Percentiles rank a stretch among this genome's conserved stretches.
Evolutionary conservation across 169 alveolate genomes (phyloP).

Genomic region (Eimeria necatrix): DNA sequence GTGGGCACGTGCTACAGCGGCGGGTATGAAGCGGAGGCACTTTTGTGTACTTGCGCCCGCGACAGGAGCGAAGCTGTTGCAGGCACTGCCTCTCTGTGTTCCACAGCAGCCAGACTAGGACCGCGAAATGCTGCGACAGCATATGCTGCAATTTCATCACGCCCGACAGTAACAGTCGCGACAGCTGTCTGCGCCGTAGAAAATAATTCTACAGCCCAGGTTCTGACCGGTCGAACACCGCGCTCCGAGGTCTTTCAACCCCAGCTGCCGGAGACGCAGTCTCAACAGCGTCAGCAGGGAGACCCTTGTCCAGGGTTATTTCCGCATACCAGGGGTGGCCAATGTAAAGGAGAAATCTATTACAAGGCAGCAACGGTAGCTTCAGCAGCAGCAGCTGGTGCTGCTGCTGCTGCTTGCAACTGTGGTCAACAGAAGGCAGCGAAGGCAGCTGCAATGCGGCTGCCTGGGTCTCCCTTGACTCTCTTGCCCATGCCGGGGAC

Average conservation of each 20-base stretch:
- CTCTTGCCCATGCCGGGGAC: background rate
- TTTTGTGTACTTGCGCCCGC: slow-evolving; percentile 39
- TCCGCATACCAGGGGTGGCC: slow-evolving; percentile 16
- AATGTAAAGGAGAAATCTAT: background rate
- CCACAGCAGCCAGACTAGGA: background rate
- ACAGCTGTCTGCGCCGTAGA: background rate
- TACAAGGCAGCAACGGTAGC: background rate
- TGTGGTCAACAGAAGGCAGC: slow-evolving; percentile 20
- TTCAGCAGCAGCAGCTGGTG: slow-evolving; percentile 20
- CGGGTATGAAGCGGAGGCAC: slow-evolving; percentile 39
- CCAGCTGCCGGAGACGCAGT: slow-evolving; percentile 9
- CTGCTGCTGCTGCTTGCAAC: slow-evolving; percentile 50
- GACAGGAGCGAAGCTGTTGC: slow-evolving; percentile 32
- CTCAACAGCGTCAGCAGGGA: background rate
- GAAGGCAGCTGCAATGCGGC: slow-evolving; percentile 38
- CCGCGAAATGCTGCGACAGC: background rate
- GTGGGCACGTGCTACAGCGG: slow-evolving; percentile 41
- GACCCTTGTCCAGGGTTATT: background rate
- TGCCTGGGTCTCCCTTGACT: background rate
- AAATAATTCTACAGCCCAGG: background rate
- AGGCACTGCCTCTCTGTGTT: background rate
- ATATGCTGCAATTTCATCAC: background rate
- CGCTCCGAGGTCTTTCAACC: slow-evolving; percentile 23
- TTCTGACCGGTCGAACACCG: too few species aligned
- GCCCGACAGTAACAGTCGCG: background rate